phyloP scores from a whole-genome alignment of 2,329 filamentous ascomycete species.

The Periconia sp. region DNA sequence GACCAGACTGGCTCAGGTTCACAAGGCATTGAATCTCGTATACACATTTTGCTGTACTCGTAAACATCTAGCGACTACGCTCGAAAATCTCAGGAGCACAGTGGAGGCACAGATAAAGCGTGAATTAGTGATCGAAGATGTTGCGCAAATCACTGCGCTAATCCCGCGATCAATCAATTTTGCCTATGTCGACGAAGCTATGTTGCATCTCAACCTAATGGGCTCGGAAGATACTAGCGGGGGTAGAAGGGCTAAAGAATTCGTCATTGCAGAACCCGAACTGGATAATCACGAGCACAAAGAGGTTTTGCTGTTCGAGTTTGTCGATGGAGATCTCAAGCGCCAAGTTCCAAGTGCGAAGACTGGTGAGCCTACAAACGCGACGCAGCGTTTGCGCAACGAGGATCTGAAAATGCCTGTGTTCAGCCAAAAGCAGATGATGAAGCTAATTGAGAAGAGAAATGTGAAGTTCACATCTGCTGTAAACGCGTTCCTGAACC shows the following conservation, averaged over 20 bases:
- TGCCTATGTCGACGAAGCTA: slow-evolving; percentile 80
- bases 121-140: slow-evolving; percentile 71
- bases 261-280: slow-evolving; percentile 38
- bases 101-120: slow-evolving; percentile 82
- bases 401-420: slow-evolving; percentile 90
- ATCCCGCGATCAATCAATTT: slow-evolving; percentile 80
- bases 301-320: slow-evolving; percentile 87
- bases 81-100: slow-evolving; percentile 80
- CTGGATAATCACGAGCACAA: slow-evolving; percentile 49
- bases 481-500: slow-evolving; percentile 74
- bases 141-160: slow-evolving; percentile 77
- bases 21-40: slow-evolving; percentile 85
- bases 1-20: slow-evolving; percentile 70
- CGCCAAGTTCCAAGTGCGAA: slow-evolving; percentile 72
- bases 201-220: slow-evolving; percentile 77
- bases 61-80: slow-evolving; percentile 88
- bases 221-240: slow-evolving; percentile 69
- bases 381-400: slow-evolving; percentile 68
- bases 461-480: slow-evolving; percentile 81
- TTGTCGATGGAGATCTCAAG: slow-evolving; percentile 87
- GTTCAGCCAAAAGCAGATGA: slow-evolving; percentile 91
- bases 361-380: slow-evolving; percentile 70
- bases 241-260: slow-evolving; percentile 55
- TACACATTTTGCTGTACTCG: slow-evolving; percentile 94
- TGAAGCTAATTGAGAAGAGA: slow-evolving; percentile 82